These are phyloP conservation scores for Colletotrichum tropicale DNA, from an alignment of 2,329 filamentous ascomycete species.

Conservation along the genomic window DNA sequence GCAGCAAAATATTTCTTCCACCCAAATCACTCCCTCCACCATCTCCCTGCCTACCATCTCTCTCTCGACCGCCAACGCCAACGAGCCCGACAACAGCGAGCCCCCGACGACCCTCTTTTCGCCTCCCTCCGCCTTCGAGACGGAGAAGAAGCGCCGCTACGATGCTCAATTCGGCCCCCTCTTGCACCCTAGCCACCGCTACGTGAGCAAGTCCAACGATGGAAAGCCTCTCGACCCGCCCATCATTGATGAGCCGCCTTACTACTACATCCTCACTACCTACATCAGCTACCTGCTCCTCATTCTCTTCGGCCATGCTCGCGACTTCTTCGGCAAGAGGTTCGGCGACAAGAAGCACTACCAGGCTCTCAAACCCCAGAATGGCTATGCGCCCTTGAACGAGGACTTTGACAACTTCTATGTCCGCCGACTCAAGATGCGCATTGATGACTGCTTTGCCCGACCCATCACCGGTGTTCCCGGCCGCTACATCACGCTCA, in stretches of 20 bases:
- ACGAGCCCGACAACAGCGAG: constrained; percentile 74
- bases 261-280: constrained; percentile 95
- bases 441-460: constrained; percentile 96
- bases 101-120: constrained; percentile 81
- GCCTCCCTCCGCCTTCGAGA: constrained; percentile 84
- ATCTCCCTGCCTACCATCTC: constrained; percentile 89
- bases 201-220: constrained; percentile 80
- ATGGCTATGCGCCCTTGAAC: constrained; percentile 94
- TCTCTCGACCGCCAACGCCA: constrained; percentile 82
- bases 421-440: constrained; percentile 86
- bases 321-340: constrained; percentile 97
- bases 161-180: constrained; percentile 94
- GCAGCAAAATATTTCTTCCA: constrained; percentile 61
- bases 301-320: constrained; percentile 92
- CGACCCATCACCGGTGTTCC: constrained; percentile 92
- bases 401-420: constrained; percentile 99
- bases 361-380: constrained; percentile 77
- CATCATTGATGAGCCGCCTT: constrained; percentile 92
- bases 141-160: constrained; percentile 73
- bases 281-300: constrained; percentile 98
- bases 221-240: constrained; percentile 82
- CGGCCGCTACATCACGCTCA: constrained; percentile 88
- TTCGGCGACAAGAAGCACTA: constrained; percentile 86
- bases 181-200: constrained; percentile 79
- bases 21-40: constrained; percentile 72